Base-by-base conservation (phyloP, 345 rosid genomes). In the Citrus inodora region DNA sequence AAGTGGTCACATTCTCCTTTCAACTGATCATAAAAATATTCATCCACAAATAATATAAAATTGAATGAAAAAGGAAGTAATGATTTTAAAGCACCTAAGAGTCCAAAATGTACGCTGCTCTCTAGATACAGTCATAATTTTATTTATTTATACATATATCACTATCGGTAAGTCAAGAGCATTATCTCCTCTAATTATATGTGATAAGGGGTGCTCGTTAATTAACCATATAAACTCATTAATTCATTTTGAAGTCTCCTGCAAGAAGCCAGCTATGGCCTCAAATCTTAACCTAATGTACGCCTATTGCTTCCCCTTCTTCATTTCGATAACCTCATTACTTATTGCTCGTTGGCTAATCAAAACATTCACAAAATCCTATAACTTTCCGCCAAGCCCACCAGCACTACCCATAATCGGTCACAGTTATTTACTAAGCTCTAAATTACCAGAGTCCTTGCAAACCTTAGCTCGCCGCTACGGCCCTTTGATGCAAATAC, bases 401-500 rank as follows among this genome's bases (percentile, higher is more conserved):
- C 84, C 61, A 5, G 76, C 85, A 5, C 80, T 89, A 1, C 92
- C 92, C 9, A 56, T 87, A 48, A 79, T 89, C 7, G 90, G 89
- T 22, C 90, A 89, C 74, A 80, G 77, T 75, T 87, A 89, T 78
- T 79, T 85, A 27, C 80, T 93, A 32, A 64, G 86, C 71, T 80
- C 90, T 21, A 71, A 67, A 4, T 82, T 91, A 19, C 92, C 92
- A 1, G 81, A 83, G 55, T 87, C 92, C 63, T 78, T 91, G 51
- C 87, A 89, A 78, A 61, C 75, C 82, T 82, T 91, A 70, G 74
- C 95, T 58, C 78, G 37, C 60, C 84, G 73, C 1, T 87, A 93
- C n/a, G 94, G 97, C 48, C 89, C 94, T 10, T 82, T 93, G 32
- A 86, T 90, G 87, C 82, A 51, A 38, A 80, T 93, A 59, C 85